These are phyloP conservation scores for Phaffia australis DNA, from an alignment of 768 basidiomycete genomes.

Conservation along the genomic window DNA sequence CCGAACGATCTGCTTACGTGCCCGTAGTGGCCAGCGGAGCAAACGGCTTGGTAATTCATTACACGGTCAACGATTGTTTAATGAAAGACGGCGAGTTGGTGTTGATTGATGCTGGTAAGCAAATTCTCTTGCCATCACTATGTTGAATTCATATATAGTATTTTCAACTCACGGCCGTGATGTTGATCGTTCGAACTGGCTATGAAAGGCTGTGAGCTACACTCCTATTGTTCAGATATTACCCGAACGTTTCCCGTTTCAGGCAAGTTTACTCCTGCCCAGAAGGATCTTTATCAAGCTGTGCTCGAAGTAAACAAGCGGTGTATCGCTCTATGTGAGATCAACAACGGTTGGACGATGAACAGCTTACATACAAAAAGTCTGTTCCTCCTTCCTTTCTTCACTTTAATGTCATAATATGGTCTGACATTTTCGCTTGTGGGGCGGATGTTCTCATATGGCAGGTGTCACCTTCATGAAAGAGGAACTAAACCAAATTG, in stretches of 20 bases:
- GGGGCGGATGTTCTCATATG: neutral
- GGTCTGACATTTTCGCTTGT: neutral
- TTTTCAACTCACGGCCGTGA: slow-evolving; percentile 76
- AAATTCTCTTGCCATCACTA: neutral
- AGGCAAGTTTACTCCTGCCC: slow-evolving; percentile 65
- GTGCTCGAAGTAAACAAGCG: slow-evolving; percentile 59
- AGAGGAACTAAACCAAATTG: slow-evolving; percentile 64
- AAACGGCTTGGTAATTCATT: slow-evolving; percentile 86
- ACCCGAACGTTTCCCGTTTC: slow-evolving; percentile 66
- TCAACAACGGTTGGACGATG: slow-evolving; percentile 49
- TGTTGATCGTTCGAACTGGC: neutral
- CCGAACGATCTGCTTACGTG: slow-evolving; percentile 87
- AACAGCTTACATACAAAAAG: slow-evolving; percentile 65
- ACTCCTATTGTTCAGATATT: slow-evolving; percentile 17
- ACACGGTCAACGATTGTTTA: slow-evolving; percentile 78
- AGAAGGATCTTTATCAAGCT: slow-evolving; percentile 73
- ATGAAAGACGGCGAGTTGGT: slow-evolving; percentile 61
- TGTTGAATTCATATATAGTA: slow-evolving; percentile 36
- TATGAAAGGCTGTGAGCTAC: slow-evolving; percentile 1
- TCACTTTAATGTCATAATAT: neutral
- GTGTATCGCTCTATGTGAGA: slow-evolving; percentile 36
- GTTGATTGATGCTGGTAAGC: slow-evolving; percentile 68
- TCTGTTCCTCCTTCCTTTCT: slow-evolving; percentile 25
- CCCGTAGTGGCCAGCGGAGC: slow-evolving; percentile 92
- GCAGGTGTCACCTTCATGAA: slow-evolving; percentile 42